phyloP scores from a whole-genome alignment of 805 yeast genomes.

The Candida andamanensis region DNA sequence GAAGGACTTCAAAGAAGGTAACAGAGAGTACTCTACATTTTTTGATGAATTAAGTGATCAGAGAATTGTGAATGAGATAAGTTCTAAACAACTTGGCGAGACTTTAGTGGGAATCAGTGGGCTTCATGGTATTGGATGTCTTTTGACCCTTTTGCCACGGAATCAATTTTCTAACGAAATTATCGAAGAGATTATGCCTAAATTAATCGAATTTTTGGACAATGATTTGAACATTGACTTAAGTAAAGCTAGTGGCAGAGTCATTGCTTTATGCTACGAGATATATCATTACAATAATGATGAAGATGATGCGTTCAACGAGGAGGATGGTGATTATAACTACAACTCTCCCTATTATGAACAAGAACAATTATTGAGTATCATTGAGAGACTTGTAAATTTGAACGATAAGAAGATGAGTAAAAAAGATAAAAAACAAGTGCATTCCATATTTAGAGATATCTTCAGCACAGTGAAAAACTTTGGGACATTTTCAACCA shows the following conservation, averaged over 20 bases:
- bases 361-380: slow-evolving; percentile 40
- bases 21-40: slow-evolving; percentile 38
- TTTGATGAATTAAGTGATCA: slow-evolving; percentile 30
- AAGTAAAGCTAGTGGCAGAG: slow-evolving; percentile 50
- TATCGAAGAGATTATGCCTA: slow-evolving; percentile 29
- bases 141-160: slow-evolving; percentile 40
- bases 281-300: slow-evolving; percentile 40
- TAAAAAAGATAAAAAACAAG: slow-evolving; percentile 57
- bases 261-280: slow-evolving; percentile 55
- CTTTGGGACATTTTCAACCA: slow-evolving; percentile 29
- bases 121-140: slow-evolving; percentile 42
- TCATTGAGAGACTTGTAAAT: slow-evolving; percentile 40
- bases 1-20: slow-evolving; percentile 34
- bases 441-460: slow-evolving; percentile 57
- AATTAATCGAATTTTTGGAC: slow-evolving; percentile 39
- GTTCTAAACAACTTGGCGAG: slow-evolving; percentile 25
- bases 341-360: slow-evolving; percentile 50
- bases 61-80: slow-evolving; percentile 29
- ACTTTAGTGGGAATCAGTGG: slow-evolving; percentile 37
- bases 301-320: slow-evolving; percentile 27
- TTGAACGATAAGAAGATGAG: slow-evolving; percentile 53
- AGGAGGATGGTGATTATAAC: slow-evolving; percentile 39
- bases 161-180: slow-evolving; percentile 42
- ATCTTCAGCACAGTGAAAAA: slow-evolving; percentile 44
- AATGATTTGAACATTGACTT: slow-evolving; percentile 40